Evolutionary conservation across 495 filamentous ascomycete genomes (phyloP).

Genomic region (Annulohypoxylon nitens): DNA sequence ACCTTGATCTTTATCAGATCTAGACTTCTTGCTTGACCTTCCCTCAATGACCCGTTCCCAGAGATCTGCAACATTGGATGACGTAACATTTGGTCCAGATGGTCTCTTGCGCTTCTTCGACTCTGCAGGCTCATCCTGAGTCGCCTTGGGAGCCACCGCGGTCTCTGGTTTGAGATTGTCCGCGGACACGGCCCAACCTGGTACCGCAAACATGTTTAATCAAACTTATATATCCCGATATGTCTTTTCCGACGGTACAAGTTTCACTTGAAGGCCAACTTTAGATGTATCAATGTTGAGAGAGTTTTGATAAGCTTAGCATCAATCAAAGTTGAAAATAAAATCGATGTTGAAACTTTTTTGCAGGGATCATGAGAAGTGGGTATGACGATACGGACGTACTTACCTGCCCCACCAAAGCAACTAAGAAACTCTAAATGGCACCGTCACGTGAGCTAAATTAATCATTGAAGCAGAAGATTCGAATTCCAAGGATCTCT

Average conservation of each 20-base stretch:
- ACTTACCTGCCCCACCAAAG: conserved; percentile 11
- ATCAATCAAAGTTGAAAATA: conserved; percentile 10
- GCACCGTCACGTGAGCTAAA: conserved; percentile 11
- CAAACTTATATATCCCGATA: background rate
- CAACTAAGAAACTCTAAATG: background rate
- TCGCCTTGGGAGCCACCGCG: conserved; percentile 51
- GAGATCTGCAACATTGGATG: conserved; percentile 78
- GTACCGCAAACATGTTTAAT: conserved; percentile 87
- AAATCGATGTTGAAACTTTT: conserved; percentile 32
- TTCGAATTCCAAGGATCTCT: conserved; percentile 9
- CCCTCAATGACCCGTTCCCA: conserved; percentile 85
- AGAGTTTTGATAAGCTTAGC: conserved; percentile 15
- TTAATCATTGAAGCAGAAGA: conserved; percentile 2
- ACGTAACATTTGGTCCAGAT: conserved; percentile 67
- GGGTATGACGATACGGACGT: background rate
- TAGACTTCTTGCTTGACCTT: conserved; percentile 56
- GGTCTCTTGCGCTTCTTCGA: conserved; percentile 72
- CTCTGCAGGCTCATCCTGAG: conserved; percentile 47
- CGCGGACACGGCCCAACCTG: conserved; percentile 85
- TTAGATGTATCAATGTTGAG: background rate
- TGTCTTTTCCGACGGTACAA: background rate
- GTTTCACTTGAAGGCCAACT: background rate
- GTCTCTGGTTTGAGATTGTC: conserved; percentile 77
- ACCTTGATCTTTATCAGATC: conserved; percentile 36
- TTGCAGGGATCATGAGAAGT: conserved; percentile 35